Evolutionary conservation across 208 protist species (phyloP).

Genomic region (Acanthamoeba culbertsoni): DNA sequence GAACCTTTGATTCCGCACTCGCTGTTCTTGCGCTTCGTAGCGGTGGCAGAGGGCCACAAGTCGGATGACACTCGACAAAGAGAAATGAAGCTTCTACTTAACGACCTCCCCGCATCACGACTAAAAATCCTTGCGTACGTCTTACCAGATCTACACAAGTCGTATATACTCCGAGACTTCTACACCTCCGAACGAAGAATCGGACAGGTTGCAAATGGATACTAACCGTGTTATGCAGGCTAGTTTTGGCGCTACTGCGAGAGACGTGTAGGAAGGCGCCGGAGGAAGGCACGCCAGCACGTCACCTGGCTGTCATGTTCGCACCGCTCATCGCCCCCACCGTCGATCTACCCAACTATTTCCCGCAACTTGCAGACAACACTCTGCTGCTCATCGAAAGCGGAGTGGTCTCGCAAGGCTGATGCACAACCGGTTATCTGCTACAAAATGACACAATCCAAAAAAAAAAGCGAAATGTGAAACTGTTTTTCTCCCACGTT

Average conservation of each 20-base stretch:
- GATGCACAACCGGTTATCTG: too few relatives aligned
- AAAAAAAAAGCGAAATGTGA: background rate
- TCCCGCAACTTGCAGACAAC: background rate
- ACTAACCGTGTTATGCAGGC: too few relatives aligned
- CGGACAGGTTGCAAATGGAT: too few relatives aligned
- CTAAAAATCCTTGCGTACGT: background rate
- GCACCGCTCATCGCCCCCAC: background rate
- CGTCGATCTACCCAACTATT: background rate
- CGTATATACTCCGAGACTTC: too few relatives aligned
- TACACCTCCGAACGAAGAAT: too few relatives aligned
- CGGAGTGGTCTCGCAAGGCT: background rate
- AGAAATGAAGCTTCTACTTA: background rate
- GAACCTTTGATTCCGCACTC: background rate
- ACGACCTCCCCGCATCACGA: background rate
- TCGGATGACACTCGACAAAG: background rate
- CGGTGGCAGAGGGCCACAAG: slow-evolving; percentile 9
- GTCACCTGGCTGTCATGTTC: background rate
- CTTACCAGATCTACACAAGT: too few relatives aligned
- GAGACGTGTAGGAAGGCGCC: background rate
- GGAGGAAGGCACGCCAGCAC: background rate
- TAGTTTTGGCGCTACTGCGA: background rate
- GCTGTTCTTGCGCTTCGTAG: background rate
- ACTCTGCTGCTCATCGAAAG: background rate
- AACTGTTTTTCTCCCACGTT: background rate
- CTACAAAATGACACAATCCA: background rate